Evolutionary conservation across 768 basidiomycete species (phyloP).

Genomic region (Gelatoporia subvermispora): DNA sequence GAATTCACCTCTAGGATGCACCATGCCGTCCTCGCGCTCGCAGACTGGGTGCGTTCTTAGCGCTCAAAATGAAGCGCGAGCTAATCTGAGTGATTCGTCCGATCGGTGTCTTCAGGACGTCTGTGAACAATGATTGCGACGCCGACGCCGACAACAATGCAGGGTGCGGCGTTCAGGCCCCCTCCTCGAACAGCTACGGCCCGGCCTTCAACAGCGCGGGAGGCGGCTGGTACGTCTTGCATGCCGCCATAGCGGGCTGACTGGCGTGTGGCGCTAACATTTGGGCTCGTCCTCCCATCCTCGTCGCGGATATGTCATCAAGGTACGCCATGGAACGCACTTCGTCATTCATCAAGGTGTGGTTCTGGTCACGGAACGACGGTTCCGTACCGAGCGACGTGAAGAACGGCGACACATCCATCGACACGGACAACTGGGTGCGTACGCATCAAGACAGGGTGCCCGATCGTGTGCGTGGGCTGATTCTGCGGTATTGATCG

Average conservation of each 20-base stretch:
- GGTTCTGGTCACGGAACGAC: slow-evolving; percentile 59
- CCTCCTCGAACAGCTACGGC: slow-evolving; percentile 44
- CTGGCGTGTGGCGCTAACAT: background rate
- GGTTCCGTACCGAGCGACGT: slow-evolving; percentile 42
- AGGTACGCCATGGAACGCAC: slow-evolving; percentile 56
- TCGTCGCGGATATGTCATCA: background rate
- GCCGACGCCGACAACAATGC: slow-evolving; percentile 39
- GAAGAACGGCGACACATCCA: slow-evolving; percentile 28
- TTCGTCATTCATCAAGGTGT: slow-evolving; percentile 51
- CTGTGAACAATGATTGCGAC: slow-evolving; percentile 40
- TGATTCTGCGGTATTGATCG: background rate
- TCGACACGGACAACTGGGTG: slow-evolving; percentile 54
- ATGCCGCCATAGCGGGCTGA: background rate
- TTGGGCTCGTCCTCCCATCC: no score
- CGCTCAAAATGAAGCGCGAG: background rate
- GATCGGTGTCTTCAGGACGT: slow-evolving; percentile 1
- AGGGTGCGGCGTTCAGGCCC: slow-evolving; percentile 49
- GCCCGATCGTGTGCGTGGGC: background rate
- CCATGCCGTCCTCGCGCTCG: slow-evolving; percentile 42
- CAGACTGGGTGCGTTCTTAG: slow-evolving; percentile 37
- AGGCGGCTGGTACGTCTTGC: slow-evolving; percentile 45
- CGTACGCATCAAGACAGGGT: slow-evolving; percentile 3
- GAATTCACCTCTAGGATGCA: slow-evolving; percentile 34
- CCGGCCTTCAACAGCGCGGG: slow-evolving; percentile 53
- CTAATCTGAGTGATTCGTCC: slow-evolving; percentile 16